These are phyloP conservation scores for Mortierella hygrophila DNA, from an alignment of 192 early-diverging fungal species.

Conservation along the genomic window DNA sequence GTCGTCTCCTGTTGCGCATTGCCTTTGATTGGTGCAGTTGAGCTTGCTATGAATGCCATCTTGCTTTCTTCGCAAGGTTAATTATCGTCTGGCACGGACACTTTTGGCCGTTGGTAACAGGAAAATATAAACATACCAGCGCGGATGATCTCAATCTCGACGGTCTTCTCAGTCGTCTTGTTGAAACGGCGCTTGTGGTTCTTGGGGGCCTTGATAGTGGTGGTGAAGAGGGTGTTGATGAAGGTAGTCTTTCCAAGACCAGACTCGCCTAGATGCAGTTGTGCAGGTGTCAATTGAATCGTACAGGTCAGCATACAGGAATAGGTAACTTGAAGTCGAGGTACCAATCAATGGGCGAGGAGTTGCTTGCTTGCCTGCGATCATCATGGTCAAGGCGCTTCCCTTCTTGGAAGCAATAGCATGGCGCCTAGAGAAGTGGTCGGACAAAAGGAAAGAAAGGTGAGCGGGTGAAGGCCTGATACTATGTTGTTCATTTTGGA, in stretches of 20 bases:
- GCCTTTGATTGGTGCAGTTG: not conserved
- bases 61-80: not conserved
- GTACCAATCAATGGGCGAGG: not conserved
- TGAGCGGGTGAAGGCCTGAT: not conserved
- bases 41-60: not conserved
- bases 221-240: constrained; percentile 98
- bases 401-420: constrained; percentile 4
- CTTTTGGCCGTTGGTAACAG: not conserved
- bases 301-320: not conserved
- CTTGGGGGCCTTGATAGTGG: constrained; percentile 93
- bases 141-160: constrained; percentile 98
- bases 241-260: constrained; percentile 99
- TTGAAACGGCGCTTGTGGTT: constrained; percentile 84
- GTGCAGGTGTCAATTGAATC: not conserved
- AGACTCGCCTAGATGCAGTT: constrained; percentile 84
- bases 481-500: not conserved
- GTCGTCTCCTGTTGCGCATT: not conserved
- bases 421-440: not conserved
- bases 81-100: not conserved
- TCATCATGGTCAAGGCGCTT: constrained; percentile 2
- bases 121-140: constrained; percentile 74
- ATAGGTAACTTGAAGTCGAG: not conserved
- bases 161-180: constrained; percentile 95
- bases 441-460: not conserved
- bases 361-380: constrained; percentile 2